Evolutionary conservation across 2,329 filamentous ascomycete species (phyloP).

Genomic region (Balansia obtecta): DNA sequence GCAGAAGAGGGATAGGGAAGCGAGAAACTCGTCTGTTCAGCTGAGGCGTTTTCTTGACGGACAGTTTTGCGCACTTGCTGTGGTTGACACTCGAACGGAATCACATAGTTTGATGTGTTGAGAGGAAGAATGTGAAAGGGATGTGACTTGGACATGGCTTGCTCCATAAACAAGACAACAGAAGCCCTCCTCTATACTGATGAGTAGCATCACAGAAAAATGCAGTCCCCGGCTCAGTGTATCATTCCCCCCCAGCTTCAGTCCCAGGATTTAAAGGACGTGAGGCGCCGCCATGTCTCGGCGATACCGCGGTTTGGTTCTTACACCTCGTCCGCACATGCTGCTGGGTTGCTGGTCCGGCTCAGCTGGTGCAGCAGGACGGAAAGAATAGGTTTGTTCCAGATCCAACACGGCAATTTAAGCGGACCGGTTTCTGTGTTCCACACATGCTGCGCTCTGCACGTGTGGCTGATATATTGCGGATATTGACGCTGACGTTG

Average conservation of each 20-base stretch:
- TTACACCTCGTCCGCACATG: background rate
- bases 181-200: too few species aligned
- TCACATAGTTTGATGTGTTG: too few species aligned
- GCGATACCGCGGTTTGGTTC: constrained; percentile 7
- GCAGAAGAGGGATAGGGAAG: background rate
- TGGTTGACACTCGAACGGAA: too few species aligned
- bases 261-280: background rate
- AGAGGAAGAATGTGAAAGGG: too few species aligned
- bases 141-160: background rate
- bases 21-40: background rate
- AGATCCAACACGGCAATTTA: background rate
- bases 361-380: background rate
- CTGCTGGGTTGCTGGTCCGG: background rate
- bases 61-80: background rate
- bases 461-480: background rate
- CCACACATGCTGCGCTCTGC: background rate
- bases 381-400: background rate
- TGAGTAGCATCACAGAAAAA: background rate
- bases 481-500: background rate
- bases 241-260: background rate
- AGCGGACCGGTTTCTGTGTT: background rate
- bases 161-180: background rate
- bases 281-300: constrained; percentile 10
- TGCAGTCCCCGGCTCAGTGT: background rate
- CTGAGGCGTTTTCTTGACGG: background rate